Conservation (phyloP, 108 stramenopile genomes). For the Epipyxis sp. region DNA sequence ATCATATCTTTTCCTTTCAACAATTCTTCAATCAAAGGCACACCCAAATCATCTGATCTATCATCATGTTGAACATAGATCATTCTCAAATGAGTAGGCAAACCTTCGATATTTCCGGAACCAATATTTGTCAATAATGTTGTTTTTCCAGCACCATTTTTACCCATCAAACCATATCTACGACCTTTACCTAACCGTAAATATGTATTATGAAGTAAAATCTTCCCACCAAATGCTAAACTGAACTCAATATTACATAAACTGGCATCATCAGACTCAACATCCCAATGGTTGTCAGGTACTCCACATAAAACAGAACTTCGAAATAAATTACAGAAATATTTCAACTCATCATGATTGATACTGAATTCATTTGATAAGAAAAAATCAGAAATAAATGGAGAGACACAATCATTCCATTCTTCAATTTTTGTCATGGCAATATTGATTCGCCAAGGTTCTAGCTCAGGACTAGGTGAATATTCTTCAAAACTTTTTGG, state of each 20-base stretch:
- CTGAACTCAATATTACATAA: slow-evolving; percentile 17
- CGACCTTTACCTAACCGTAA: too few relatives aligned
- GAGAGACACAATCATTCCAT: too few relatives aligned
- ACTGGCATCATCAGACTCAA: too few relatives aligned
- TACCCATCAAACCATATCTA: slow-evolving; percentile 20
- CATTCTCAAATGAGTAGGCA: background rate
- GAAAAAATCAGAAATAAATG: too few relatives aligned
- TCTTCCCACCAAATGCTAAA: slow-evolving; percentile 15
- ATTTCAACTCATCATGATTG: slow-evolving; percentile 31
- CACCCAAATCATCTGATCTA: too few relatives aligned
- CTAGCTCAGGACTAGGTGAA: too few relatives aligned
- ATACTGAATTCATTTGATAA: slow-evolving; percentile 7
- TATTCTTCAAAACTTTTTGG: too few relatives aligned
- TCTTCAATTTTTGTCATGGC: too few relatives aligned
- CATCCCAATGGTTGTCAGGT: slow-evolving; percentile 37
- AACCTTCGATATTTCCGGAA: slow-evolving; percentile 12
- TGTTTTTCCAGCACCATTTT: slow-evolving; percentile 12
- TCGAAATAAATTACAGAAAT: slow-evolving; percentile 29
- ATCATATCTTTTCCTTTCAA: too few relatives aligned
- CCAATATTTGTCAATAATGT: slow-evolving; percentile 16
- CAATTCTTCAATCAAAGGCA: slow-evolving; percentile 2
- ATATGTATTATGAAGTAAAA: slow-evolving; percentile 12
- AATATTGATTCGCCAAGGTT: too few relatives aligned
- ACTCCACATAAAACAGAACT: slow-evolving; percentile 28
- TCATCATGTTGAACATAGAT: slow-evolving; percentile 11